Percentiles rank a stretch among this genome's conserved stretches.
These are phyloP conservation scores for Cyathus striatus DNA, from an alignment of 768 basidiomycete species.

Conservation along the genomic window DNA sequence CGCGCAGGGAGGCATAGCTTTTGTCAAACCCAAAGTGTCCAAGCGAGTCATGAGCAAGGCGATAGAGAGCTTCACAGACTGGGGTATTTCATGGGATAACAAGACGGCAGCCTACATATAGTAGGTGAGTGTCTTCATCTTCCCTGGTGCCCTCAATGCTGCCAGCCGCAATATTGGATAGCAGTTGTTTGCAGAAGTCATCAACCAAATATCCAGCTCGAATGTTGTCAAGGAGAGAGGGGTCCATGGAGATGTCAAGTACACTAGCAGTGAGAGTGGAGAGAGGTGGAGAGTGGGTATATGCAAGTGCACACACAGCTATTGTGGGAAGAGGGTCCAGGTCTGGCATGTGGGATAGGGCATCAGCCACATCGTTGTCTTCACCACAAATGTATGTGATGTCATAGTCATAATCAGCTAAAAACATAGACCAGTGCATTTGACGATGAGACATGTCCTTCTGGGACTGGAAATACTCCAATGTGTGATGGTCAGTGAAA, in stretches of 20 bases:
- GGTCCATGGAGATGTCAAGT: not conserved
- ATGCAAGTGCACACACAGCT: not conserved
- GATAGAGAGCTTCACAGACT: conserved; percentile 15
- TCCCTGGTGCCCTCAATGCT: not conserved
- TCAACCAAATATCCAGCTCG: not conserved
- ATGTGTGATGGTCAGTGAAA: conserved; percentile 31
- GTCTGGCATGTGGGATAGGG: conserved; percentile 20
- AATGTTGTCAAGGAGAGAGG: not conserved
- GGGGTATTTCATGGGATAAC: conserved; percentile 15
- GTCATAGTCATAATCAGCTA: conserved; percentile 26
- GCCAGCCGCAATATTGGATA: not conserved
- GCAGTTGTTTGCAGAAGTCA: not conserved
- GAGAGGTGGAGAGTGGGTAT: not conserved
- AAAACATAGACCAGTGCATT: conserved; percentile 25
- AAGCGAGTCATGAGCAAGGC: conserved; percentile 19
- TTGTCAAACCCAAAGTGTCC: conserved; percentile 31
- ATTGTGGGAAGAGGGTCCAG: not conserved
- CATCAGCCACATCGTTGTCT: conserved; percentile 29
- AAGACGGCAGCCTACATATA: conserved; percentile 14
- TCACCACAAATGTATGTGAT: conserved; percentile 29
- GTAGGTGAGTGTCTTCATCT: conserved; percentile 12
- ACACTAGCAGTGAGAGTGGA: not conserved
- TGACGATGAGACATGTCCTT: conserved; percentile 24
- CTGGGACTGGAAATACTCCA: conserved; percentile 26
- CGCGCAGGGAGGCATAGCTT: too few relatives aligned